Evolutionary conservation across 306 rosid species (phyloP).

Genomic region (Dalbergia oliveri): DNA sequence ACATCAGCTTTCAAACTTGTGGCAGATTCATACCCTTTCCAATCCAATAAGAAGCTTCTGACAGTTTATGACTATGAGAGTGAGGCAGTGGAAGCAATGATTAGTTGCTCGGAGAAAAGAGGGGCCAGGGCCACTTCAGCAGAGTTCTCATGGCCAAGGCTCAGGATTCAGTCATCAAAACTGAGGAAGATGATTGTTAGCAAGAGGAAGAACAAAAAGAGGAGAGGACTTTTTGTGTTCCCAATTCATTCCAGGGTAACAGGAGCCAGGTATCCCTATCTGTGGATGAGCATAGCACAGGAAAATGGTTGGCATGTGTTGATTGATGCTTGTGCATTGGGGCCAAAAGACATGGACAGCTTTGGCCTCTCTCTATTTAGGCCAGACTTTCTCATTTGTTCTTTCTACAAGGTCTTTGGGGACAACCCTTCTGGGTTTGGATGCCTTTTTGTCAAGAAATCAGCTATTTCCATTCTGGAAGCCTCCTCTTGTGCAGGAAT

Average conservation of each 20-base stretch:
- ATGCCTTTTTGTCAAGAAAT: constrained; percentile 89
- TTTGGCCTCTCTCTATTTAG: constrained; percentile 82
- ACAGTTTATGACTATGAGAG: constrained; percentile 91
- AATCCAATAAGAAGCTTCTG: constrained; percentile 71
- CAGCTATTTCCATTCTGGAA: constrained; percentile 70
- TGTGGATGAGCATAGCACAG: constrained; percentile 93
- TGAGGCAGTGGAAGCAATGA: constrained; percentile 89
- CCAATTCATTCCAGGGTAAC: constrained; percentile 95
- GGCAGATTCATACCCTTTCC: constrained; percentile 86
- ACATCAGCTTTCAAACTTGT: constrained; percentile 90
- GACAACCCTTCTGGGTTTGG: constrained; percentile 96
- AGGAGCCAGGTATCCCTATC: constrained; percentile 90
- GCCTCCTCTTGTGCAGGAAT: constrained; percentile 72
- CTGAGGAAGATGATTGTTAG: constrained; percentile 74
- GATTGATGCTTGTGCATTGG: constrained; percentile 92
- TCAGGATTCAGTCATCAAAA: constrained; percentile 77
- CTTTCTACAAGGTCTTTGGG: constrained; percentile 90
- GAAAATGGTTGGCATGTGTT: constrained; percentile 92
- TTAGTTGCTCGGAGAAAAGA: constrained; percentile 73
- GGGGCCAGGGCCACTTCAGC: constrained; percentile 84
- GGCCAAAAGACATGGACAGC: constrained; percentile 95
- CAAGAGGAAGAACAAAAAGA: constrained; percentile 65
- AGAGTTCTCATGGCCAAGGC: constrained; percentile 92
- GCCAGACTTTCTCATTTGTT: constrained; percentile 89
- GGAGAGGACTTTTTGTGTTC: constrained; percentile 86